These are phyloP conservation scores for Phaeophleospora eucalypticola DNA, from an alignment of 2,329 filamentous ascomycete species.

Conservation along the genomic window DNA sequence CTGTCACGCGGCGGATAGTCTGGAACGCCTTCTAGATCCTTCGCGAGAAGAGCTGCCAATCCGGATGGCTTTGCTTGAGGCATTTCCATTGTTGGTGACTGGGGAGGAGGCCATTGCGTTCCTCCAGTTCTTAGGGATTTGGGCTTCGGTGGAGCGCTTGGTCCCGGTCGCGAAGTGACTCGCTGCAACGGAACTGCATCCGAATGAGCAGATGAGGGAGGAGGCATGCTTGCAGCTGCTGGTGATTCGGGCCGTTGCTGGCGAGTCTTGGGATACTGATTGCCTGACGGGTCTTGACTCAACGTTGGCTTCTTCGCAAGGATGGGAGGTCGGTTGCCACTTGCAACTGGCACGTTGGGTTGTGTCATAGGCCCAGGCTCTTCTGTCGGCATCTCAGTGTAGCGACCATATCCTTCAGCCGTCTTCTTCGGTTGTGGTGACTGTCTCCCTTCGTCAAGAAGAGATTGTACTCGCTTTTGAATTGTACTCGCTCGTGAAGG, in stretches of 20 bases:
- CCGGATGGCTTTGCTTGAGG: conserved; percentile 19
- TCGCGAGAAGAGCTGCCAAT: conserved; percentile 35
- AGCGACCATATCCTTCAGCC: conserved; percentile 85
- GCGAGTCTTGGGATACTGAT: conserved; percentile 26
- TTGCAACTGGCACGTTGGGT: conserved; percentile 10
- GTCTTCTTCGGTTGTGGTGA: conserved; percentile 59
- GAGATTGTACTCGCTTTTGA: conserved; percentile 81
- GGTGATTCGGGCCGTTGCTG: conserved; percentile 11
- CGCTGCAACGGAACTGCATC: conserved; percentile 14
- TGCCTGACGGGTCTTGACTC: conserved; percentile 13
- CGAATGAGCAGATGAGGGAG: conserved; percentile 2
- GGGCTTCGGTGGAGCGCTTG: conserved; percentile 58
- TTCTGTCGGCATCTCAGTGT: conserved; percentile 55
- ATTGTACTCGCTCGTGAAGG: conserved; percentile 73
- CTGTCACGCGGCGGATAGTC: conserved; percentile 24
- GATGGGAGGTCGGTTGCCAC: conserved; percentile 18
- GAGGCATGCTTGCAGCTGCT: conserved; percentile 5
- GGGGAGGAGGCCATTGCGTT: conserved; percentile 17
- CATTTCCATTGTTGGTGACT: conserved; percentile 6
- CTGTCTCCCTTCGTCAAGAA: conserved; percentile 70
- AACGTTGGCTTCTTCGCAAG: conserved; percentile 26
- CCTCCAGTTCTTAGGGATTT: conserved; percentile 52
- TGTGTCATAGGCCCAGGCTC: conserved; percentile 9
- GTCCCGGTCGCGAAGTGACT: conserved; percentile 37
- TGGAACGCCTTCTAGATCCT: conserved; percentile 36